Base-by-base conservation (phyloP, 208 protist species). In the Naegleria fowleri region DNA sequence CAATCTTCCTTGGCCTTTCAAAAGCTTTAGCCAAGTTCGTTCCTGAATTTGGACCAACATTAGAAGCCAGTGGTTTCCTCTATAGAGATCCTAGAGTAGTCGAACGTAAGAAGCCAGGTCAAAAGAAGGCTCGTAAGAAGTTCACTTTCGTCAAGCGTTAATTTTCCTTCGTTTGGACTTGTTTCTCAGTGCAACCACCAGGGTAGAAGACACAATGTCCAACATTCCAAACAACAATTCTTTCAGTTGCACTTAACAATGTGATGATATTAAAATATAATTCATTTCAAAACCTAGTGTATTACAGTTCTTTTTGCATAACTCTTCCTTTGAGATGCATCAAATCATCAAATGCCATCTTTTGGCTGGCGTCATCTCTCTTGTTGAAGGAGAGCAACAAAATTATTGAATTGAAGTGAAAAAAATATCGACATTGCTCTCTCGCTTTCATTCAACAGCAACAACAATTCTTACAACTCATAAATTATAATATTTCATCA, bases 81-180 rank as follows among this genome's bases (percentile, higher is more conserved):
- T 59, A 7, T 22, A 39, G 13, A 76, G 88, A 90, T 58, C 38
- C 11, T 19, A 51, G 88, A 76, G 6, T 33, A 0, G 88, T 90
- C 0, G 88, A 90, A 76, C 48, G 88, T 58, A 90, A 90, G 48
- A 90, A 90, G 22, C 25, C 25, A n/a, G 88, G 88, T 90, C 51
- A 39, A 36, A n/a, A 11, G 29, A 90, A 90, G 48, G 88, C 88
- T 22, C 19, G 88, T 40, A 76, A 58, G 9, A 67, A 38, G 38
- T 59, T 76, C 16, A 25, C 13, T 29, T 90, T 25, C 0, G 88
- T 90, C 25, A 90, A 76, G n/a, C 13, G 88, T 40, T 90, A 86
- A 90, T 5, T 36, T 51, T 11, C 41, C 55, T 79, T 13, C n/a
- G 9, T 79, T 79, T 4, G 55, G 11, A 15, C 11, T 4, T 22